These are phyloP conservation scores for Tagetes erecta DNA, from an alignment of 129 eudicot genomes.

Conservation along the genomic window DNA sequence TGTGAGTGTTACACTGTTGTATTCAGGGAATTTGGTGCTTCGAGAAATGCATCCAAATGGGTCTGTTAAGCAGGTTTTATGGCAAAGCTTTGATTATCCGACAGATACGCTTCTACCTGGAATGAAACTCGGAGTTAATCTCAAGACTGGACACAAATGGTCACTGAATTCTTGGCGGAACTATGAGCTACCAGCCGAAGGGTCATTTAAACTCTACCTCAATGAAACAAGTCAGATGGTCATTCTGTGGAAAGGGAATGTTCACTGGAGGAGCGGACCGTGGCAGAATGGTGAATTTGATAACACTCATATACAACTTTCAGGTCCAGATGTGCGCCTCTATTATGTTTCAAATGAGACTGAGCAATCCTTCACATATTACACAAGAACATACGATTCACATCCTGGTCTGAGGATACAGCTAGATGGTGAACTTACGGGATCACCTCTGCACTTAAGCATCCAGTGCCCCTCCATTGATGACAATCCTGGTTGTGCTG, in stretches of 20 bases:
- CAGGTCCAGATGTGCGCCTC: not conserved
- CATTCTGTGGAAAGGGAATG: too few relatives aligned
- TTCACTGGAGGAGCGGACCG: too few relatives aligned
- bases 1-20: too few relatives aligned
- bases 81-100: conserved; percentile 46
- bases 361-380: conserved; percentile 35
- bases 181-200: too few relatives aligned
- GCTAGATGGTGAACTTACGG: conserved; percentile 1
- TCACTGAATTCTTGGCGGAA: too few relatives aligned
- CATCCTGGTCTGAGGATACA: conserved; percentile 24
- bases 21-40: too few relatives aligned
- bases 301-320: not conserved
- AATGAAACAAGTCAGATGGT: too few relatives aligned
- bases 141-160: too few relatives aligned
- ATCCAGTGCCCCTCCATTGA: not conserved
- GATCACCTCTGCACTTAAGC: not conserved
- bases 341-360: conserved; percentile 30
- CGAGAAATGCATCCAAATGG: conserved; percentile 34
- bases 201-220: too few relatives aligned
- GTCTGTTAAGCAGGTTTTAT: conserved; percentile 25
- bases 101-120: conserved; percentile 37
- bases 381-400: conserved; percentile 15
- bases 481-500: conserved; percentile 27
- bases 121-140: too few relatives aligned
- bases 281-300: too few relatives aligned